A percentile compares a stretch with the other conserved stretches of the same genome.
phyloP scores from a whole-genome alignment of 495 filamentous ascomycete genomes.

The Penicillium pancosmium region DNA sequence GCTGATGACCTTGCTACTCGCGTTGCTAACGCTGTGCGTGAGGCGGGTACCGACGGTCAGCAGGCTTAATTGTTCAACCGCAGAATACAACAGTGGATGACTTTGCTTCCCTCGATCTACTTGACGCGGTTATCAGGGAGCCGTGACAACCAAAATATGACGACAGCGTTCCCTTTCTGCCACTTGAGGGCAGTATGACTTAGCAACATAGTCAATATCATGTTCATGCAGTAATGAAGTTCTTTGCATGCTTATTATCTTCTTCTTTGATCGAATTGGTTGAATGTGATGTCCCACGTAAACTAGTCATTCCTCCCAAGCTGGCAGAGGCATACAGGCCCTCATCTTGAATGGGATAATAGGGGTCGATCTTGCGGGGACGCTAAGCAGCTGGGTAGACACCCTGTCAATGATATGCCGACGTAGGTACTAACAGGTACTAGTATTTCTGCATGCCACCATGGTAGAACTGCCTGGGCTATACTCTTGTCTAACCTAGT shows the following conservation, averaged over 20 bases:
- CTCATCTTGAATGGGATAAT: no score
- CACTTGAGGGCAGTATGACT: slow-evolving; percentile 4
- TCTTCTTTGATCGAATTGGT: slow-evolving; percentile 4
- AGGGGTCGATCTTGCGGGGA: no score
- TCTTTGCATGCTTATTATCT: slow-evolving; percentile 10
- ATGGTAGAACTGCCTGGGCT: neutral
- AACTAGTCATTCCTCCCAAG: neutral
- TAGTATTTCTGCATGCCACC: neutral
- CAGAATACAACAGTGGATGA: neutral
- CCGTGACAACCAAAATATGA: slow-evolving; percentile 8
- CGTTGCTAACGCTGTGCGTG: slow-evolving; percentile 71
- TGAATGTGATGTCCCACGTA: neutral
- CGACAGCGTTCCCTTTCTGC: slow-evolving; percentile 10
- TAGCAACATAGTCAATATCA: slow-evolving; percentile 17
- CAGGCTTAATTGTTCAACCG: neutral
- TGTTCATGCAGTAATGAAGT: slow-evolving; percentile 20
- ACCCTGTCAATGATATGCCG: no score
- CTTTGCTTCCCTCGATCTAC: slow-evolving; percentile 1
- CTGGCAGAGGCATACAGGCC: no score
- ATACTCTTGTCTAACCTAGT: no score
- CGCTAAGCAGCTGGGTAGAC: no score
- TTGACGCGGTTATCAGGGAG: neutral
- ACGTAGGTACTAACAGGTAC: no score
- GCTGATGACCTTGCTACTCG: slow-evolving; percentile 84
- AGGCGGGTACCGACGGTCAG: slow-evolving; percentile 38